Percentiles rank a stretch among this genome's conserved stretches.
Conservation (phyloP, 2,329 filamentous ascomycete genomes). For the Colletotrichum agaves region DNA sequence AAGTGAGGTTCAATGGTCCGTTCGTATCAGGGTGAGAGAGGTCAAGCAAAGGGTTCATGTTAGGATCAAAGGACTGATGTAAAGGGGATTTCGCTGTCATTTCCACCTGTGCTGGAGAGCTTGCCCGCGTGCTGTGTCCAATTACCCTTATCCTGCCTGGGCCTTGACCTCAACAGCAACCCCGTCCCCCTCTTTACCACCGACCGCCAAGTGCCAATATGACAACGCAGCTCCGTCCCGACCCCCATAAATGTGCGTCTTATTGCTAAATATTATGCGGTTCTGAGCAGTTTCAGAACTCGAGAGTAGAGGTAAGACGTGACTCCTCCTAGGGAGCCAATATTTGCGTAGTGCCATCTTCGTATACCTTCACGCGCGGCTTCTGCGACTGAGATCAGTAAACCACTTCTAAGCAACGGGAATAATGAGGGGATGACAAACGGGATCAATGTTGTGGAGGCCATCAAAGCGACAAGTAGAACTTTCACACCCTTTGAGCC, state of each 20-base stretch:
- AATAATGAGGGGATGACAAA: slow-evolving; percentile 13
- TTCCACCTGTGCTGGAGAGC: no score
- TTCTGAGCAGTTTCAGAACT: not conserved
- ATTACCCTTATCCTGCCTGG: no score
- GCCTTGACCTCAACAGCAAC: no score
- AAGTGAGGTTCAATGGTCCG: not conserved
- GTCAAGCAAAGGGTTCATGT: no score
- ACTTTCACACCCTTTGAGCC: slow-evolving; percentile 38
- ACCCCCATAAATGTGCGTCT: no score
- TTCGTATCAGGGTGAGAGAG: not conserved
- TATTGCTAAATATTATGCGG: no score
- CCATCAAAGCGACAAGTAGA: slow-evolving; percentile 39
- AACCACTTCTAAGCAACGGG: not conserved
- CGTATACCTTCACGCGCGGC: slow-evolving; percentile 28
- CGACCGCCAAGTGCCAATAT: no score
- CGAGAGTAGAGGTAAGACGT: not conserved
- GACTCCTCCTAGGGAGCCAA: not conserved
- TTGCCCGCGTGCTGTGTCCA: no score
- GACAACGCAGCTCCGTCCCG: no score
- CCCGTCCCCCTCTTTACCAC: no score
- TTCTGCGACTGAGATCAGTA: not conserved
- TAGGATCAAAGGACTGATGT: no score
- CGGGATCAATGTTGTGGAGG: slow-evolving; percentile 40
- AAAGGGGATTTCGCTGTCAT: no score
- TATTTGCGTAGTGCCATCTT: slow-evolving; percentile 32